Evolutionary conservation across 2,329 filamentous ascomycete species (phyloP).

Genomic region (Fusarium avenaceum): DNA sequence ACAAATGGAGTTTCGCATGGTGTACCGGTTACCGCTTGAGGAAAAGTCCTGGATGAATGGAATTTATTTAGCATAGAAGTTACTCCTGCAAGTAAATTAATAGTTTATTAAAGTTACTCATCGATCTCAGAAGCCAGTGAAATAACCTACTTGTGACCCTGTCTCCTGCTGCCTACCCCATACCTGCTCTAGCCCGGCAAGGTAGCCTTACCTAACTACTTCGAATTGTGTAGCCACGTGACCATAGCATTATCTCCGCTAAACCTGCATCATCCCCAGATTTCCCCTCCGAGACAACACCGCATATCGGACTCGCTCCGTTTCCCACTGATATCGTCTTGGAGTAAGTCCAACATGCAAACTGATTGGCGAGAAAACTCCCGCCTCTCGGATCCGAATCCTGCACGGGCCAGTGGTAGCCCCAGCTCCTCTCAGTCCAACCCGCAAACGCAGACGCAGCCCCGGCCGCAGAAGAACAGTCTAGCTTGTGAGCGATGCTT

Average conservation of each 20-base stretch:
- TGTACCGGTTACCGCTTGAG: not conserved
- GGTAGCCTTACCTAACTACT: too few relatives aligned
- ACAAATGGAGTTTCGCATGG: not conserved
- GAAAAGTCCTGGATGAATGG: too few relatives aligned
- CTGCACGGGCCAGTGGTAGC: conserved; percentile 11
- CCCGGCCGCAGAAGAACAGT: conserved; percentile 11
- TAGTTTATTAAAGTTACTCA: too few relatives aligned
- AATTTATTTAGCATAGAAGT: not conserved
- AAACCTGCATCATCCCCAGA: conserved; percentile 4
- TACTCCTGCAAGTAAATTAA: not conserved
- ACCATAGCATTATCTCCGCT: conserved; percentile 18
- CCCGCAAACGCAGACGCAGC: not conserved
- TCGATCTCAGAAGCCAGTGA: too few relatives aligned
- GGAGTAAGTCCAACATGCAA: conserved; percentile 8
- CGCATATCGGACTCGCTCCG: conserved; percentile 23
- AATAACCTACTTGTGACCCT: too few relatives aligned
- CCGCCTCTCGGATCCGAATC: conserved; percentile 3
- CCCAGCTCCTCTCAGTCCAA: conserved; percentile 15
- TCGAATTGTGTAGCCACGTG: conserved; percentile 11
- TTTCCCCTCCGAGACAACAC: not conserved
- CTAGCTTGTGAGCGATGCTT: conserved; percentile 38
- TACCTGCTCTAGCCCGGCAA: too few relatives aligned
- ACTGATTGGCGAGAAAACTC: conserved; percentile 21
- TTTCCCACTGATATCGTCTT: not conserved
- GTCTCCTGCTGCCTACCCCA: too few relatives aligned